Evolutionary conservation across 345 rosid genomes (phyloP).

Genomic region (Eucalyptus cladocalyx): DNA sequence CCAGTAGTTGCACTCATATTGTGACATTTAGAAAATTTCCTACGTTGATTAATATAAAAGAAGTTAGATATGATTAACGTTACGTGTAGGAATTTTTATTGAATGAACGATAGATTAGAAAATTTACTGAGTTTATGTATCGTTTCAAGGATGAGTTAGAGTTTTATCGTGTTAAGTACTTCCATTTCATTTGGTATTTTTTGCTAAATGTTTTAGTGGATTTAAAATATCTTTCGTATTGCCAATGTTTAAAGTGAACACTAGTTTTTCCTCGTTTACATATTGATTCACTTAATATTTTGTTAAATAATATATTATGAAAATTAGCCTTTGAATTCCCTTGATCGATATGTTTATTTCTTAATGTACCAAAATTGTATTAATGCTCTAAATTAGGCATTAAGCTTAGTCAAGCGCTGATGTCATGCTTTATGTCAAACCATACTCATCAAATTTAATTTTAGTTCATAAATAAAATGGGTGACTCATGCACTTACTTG

Average conservation of each 20-base stretch:
- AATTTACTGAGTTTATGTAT: not conserved
- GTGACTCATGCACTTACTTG: no score
- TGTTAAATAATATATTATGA: not conserved
- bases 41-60: no score
- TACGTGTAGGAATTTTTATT: no score
- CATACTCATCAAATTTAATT: no score
- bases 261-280: not conserved
- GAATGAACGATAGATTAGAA: not conserved
- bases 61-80: no score
- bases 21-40: no score
- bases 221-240: no score
- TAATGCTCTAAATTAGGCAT: not conserved
- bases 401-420: not conserved
- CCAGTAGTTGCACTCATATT: no score
- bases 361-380: not conserved
- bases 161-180: not conserved
- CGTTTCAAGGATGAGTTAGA: not conserved
- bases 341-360: not conserved
- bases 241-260: not conserved
- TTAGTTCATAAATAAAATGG: no score
- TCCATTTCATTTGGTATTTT: not conserved
- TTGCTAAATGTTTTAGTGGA: not conserved
- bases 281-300: not conserved
- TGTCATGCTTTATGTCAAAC: not conserved
- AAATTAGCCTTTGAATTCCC: not conserved